phyloP scores from a whole-genome alignment of 306 rosid genomes.

The Corylus heterophylla region DNA sequence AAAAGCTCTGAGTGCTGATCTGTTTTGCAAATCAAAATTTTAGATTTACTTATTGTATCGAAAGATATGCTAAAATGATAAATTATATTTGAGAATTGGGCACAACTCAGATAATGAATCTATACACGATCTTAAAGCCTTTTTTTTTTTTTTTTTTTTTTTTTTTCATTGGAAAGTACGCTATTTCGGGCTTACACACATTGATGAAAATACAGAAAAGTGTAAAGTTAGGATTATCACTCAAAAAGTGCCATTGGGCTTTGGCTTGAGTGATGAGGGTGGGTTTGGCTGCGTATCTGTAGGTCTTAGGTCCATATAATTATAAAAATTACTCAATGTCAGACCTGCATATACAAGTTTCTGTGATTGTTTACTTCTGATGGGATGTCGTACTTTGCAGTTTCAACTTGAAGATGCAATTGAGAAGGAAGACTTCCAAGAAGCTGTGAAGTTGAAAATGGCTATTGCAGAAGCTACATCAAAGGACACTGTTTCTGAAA shows the following conservation, averaged over 20 bases:
- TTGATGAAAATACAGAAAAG: not conserved
- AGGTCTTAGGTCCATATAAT: not conserved
- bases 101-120: not conserved
- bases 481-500: slow-evolving; percentile 79
- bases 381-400: slow-evolving; percentile 36
- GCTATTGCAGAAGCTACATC: slow-evolving; percentile 73
- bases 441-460: slow-evolving; percentile 77
- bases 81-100: not conserved
- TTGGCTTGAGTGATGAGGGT: not conserved
- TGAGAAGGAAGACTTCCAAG: slow-evolving; percentile 89
- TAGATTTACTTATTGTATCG: not conserved
- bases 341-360: not conserved
- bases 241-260: not conserved
- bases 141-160: not conserved
- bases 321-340: not conserved
- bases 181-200: not conserved
- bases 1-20: not conserved
- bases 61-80: not conserved
- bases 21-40: not conserved
- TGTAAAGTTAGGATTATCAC: not conserved
- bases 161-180: not conserved
- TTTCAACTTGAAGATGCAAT: slow-evolving; percentile 98
- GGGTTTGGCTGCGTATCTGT: not conserved
- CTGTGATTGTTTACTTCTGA: not conserved
- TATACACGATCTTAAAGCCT: not conserved